phyloP scores from a whole-genome alignment of 2,329 filamentous ascomycete species.

The Fusarium siculi region DNA sequence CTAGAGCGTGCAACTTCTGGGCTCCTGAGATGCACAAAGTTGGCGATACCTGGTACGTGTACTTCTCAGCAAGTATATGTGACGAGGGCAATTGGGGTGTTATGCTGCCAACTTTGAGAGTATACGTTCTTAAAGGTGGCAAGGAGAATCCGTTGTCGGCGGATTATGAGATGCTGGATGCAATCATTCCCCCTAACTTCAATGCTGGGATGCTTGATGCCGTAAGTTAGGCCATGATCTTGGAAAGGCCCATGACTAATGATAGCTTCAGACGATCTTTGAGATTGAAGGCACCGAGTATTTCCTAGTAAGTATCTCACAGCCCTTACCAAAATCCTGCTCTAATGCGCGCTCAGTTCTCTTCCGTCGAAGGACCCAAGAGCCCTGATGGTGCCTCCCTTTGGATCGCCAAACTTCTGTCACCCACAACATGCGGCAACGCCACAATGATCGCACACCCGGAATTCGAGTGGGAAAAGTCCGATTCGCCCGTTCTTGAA shows the following conservation, averaged over 20 bases:
- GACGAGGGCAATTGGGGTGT: not conserved
- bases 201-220: not conserved
- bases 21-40: not conserved
- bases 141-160: not conserved
- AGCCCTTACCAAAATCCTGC: rapidly evolving
- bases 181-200: not conserved
- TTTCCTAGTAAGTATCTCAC: not conserved
- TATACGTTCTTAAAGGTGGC: not conserved
- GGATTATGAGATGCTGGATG: not conserved
- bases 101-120: not conserved
- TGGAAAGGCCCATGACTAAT: rapidly evolving
- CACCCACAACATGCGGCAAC: not conserved
- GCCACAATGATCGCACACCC: not conserved
- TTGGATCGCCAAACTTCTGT: not conserved
- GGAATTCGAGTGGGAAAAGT: not conserved
- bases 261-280: not conserved
- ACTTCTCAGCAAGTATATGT: slow-evolving; percentile 1
- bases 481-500: not conserved
- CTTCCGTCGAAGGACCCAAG: not conserved
- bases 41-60: not conserved
- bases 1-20: not conserved
- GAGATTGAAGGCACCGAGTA: not conserved
- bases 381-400: not conserved
- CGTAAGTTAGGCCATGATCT: not conserved
- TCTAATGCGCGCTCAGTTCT: not conserved